phyloP scores from a whole-genome alignment of 2,329 filamentous ascomycete genomes.

The Madurella mycetomatis region DNA sequence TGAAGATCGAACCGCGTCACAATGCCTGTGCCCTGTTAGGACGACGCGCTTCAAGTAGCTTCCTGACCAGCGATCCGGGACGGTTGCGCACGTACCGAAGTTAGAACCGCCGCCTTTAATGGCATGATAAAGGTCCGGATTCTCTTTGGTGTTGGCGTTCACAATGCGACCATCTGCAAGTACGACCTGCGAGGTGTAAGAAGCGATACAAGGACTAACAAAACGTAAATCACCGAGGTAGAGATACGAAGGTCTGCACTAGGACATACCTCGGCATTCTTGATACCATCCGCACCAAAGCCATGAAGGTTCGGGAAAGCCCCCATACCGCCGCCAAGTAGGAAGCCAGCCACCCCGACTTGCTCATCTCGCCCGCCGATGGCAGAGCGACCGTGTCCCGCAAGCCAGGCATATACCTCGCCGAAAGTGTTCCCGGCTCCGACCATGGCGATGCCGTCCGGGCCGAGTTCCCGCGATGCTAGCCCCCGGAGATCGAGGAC shows the following conservation, averaged over 20 bases:
- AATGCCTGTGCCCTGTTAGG: neutral
- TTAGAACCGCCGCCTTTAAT: neutral
- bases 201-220: neutral
- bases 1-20: neutral
- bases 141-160: neutral
- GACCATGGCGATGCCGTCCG: neutral
- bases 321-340: neutral
- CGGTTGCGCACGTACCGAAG: neutral
- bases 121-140: neutral
- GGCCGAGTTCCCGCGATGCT: neutral
- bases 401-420: conserved; percentile 1
- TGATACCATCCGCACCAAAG: neutral
- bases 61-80: neutral
- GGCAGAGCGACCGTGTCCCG: neutral
- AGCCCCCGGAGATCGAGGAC: neutral
- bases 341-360: conserved; percentile 1
- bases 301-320: neutral
- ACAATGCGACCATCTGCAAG: neutral
- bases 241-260: neutral
- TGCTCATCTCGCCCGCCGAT: neutral
- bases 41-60: neutral
- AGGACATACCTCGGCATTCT: neutral
- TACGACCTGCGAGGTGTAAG: neutral
- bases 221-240: neutral
- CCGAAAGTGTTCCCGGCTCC: neutral